Evolutionary conservation across 2,329 filamentous ascomycete genomes (phyloP), one percentile per base, ranked within the genome.

Genomic region (Pseudodiploospora longispora): DNA sequence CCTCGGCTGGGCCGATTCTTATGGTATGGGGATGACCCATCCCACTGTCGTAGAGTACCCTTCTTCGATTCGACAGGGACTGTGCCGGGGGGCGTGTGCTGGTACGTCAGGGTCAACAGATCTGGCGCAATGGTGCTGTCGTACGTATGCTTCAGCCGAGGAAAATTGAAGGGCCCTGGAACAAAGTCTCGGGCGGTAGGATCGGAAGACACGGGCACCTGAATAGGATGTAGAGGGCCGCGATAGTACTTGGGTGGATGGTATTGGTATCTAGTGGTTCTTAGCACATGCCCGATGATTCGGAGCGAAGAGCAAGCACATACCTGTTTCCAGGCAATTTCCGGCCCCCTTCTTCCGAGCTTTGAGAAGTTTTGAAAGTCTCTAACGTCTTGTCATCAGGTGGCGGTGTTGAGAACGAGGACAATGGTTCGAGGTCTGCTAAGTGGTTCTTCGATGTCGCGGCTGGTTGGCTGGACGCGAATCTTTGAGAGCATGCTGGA

Each of bases 171-270:
- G 2, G 93, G 93, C 0, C 93, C 93, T 1, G 93, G 90, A 28
- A 86, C 74, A 64, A 93, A 98, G 60, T 88, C 75, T 60, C 93
- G 85, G 47, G 93, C 95, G 29, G 84, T 78, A 1, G 90, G 90
- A 58, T 96, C 87, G 50, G 90, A 93, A 41, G 82, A 78, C 34
- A 82, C 76, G n/a, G 88, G 91, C 47, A 88, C 86, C 69, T 95
- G 88, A 58, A 96, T 82, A 41, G 93, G 93, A 63, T 97, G 90
- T 27, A 97, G 75, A 51, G 90, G 90, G 45, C 93, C 93, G 59
- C 91, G 87, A 66, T 95, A 83, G 76, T 90, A 98, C 70, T 91
- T 93, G 51, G 93, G 93, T 41, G 91, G 84, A 52, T 90, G 88
- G 67, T 85, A 97, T 67, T 95, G 87, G 70, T 97, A 98, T 75